Evolutionary conservation across 2,329 filamentous ascomycete species (phyloP).

Genomic region (Verticillium zaregamsianum): DNA sequence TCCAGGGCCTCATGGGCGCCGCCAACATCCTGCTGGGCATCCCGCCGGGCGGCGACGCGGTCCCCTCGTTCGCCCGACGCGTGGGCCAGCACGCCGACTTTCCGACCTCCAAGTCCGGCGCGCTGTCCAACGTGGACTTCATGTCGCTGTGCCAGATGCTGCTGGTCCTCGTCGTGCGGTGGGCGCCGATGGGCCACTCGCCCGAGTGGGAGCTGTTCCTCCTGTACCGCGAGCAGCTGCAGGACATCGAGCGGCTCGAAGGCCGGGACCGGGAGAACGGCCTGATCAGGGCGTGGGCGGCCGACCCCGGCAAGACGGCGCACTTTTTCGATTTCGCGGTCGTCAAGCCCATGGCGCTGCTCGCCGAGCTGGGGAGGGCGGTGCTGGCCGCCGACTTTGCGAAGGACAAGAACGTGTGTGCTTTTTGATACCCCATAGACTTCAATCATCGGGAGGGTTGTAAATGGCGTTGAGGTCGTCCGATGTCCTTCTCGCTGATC

Average conservation of each 20-base stretch:
- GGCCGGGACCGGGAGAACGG: constrained; percentile 40
- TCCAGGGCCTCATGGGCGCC: constrained; percentile 47
- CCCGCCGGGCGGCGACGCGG: constrained; percentile 31
- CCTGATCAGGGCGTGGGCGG: constrained; percentile 39
- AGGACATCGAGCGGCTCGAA: constrained; percentile 41
- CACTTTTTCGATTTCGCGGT: constrained; percentile 48
- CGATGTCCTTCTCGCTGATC: neutral
- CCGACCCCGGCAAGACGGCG: constrained; percentile 30
- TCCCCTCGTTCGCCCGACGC: constrained; percentile 19
- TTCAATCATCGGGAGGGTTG: neutral
- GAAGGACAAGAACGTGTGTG: neutral
- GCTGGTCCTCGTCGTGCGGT: constrained; percentile 41
- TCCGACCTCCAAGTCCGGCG: constrained; percentile 17
- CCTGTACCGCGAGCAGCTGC: constrained; percentile 41
- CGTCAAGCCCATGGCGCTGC: constrained; percentile 38
- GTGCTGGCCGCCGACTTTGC: constrained; percentile 38
- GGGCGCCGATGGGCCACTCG: constrained; percentile 36
- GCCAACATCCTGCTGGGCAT: constrained; percentile 49
- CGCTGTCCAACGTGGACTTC: constrained; percentile 43
- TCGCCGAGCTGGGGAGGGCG: constrained; percentile 41
- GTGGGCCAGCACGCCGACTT: constrained; percentile 16
- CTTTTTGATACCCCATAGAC: neutral
- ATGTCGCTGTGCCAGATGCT: constrained; percentile 50
- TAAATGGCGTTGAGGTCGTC: neutral
- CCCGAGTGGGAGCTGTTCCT: constrained; percentile 40